Conservation (phyloP, 2,329 filamentous ascomycete genomes). For the Colletotrichum sidae region DNA sequence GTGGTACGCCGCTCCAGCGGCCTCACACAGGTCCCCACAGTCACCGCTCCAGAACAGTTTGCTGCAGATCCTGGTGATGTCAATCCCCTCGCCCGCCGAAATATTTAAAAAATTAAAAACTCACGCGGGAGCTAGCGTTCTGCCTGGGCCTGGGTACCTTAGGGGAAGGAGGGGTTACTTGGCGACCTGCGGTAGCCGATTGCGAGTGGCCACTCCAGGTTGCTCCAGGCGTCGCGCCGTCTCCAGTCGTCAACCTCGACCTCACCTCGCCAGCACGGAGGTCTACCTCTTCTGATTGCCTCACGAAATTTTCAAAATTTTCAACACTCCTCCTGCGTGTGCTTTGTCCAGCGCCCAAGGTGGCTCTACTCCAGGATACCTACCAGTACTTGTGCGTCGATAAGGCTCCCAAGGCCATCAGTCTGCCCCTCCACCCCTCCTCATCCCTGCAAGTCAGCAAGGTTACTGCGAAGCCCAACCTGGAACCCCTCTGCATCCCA, state of each 20-base stretch:
- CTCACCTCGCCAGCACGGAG: not conserved
- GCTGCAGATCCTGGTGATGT: slow-evolving; percentile 34
- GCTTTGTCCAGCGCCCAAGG: slow-evolving; percentile 22
- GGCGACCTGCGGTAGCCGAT: too few species aligned
- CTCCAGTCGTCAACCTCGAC: not conserved
- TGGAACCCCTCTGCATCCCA: slow-evolving; percentile 24
- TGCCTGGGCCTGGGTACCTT: not conserved
- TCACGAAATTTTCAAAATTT: not conserved
- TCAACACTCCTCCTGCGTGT: not conserved
- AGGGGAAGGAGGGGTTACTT: slow-evolving; percentile 14
- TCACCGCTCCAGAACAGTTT: slow-evolving; percentile 8
- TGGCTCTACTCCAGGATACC: not conserved
- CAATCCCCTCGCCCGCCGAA: slow-evolving; percentile 11
- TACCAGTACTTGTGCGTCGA: slow-evolving; percentile 22
- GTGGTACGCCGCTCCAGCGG: slow-evolving; percentile 14
- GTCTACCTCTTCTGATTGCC: too few species aligned
- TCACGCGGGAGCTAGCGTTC: slow-evolving; percentile 9
- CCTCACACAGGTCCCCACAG: slow-evolving; percentile 17
- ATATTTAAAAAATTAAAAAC: too few species aligned
- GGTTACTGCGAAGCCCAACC: slow-evolving; percentile 36
- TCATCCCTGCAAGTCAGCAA: slow-evolving; percentile 31
- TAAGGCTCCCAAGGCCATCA: slow-evolving; percentile 26
- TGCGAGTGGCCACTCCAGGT: too few species aligned
- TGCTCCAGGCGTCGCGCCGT: too few species aligned
- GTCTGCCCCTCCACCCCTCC: slow-evolving; percentile 35